Evolutionary conservation across 106 monocot species (phyloP).

Genomic region (Narthecium ossifragum): DNA sequence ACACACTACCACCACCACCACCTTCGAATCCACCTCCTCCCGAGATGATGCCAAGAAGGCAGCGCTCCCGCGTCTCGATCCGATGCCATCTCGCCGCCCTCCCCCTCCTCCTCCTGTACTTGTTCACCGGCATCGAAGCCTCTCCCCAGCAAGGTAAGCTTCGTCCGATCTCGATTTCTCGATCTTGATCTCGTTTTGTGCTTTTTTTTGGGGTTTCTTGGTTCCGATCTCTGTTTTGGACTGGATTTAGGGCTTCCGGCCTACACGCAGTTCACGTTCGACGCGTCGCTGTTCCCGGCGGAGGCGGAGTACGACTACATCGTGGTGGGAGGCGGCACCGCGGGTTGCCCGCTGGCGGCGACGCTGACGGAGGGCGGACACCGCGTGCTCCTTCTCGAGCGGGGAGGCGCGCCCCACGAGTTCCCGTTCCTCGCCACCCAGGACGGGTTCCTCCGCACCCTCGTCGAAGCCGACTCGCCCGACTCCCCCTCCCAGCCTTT

Average conservation of each 20-base stretch:
- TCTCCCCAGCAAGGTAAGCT: background rate
- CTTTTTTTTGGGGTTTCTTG: background rate
- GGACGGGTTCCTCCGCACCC: conserved; percentile 56
- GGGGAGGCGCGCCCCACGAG: conserved; percentile 57
- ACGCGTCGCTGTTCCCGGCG: conserved; percentile 45
- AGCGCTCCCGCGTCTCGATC: no score
- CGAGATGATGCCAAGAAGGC: no score
- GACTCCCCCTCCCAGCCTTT: conserved; percentile 64
- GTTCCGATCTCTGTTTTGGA: no score
- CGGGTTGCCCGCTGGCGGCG: conserved; percentile 76
- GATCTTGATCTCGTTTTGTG: background rate
- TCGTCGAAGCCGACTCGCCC: conserved; percentile 12
- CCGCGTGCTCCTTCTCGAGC: conserved; percentile 59
- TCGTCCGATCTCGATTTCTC: background rate
- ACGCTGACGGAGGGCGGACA: conserved; percentile 39
- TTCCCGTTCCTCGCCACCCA: conserved; percentile 38
- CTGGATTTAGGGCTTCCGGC: background rate
- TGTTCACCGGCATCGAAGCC: background rate
- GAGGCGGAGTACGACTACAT: conserved; percentile 70
- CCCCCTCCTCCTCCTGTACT: background rate
- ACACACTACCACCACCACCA: no score
- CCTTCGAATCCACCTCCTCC: no score
- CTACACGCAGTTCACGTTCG: conserved; percentile 46
- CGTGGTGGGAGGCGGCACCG: conserved; percentile 66
- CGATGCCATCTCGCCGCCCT: no score